Base-by-base conservation (phyloP, 805 yeast species). In the Metschnikowia corniflorae region DNA sequence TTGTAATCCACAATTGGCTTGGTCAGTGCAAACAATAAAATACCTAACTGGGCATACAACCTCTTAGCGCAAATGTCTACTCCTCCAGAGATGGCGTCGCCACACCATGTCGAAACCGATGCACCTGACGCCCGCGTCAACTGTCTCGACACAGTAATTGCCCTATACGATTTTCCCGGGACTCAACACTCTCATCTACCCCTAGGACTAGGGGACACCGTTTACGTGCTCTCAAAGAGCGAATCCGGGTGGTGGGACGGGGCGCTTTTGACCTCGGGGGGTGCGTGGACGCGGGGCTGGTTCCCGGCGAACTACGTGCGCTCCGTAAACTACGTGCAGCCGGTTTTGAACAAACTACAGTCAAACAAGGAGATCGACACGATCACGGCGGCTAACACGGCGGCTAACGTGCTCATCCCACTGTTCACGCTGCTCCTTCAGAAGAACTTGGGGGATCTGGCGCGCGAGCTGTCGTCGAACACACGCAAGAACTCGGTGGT, bases 171-270 rank as follows among this genome's bases (percentile, higher is more conserved):
- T 40, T 78, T 70, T 53, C 73, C 70, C 14, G 71, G 76, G 4
- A 75, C 75, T 3, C 71, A 69, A 37, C 64, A 76, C 1, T 70
- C 73, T 27, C 71, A 77, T 29, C 60, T 82, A 26, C 71, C 73
- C 16, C 58, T 83, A 15, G 60, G 58, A 35, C 62, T 72, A n/a
- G 91, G 88, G 14, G 94, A 84, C 45, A 70, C 82, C 3, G 63
- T 87, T 1, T 75, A 81, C 47, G 93, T 87, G 10, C 54, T 85
- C n/a, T 55, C 71, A 12, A 82, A 82, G 42, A 66, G 77, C 12
- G 75, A 72, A 26, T 57, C 77, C 2, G 85, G 87, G 2, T 87
- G 95, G 96, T 86, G 94, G 93, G 95, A 87, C 57, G 95, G 96
- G 8, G 68, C 82, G 13, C 33, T 59, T 5, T 35, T 57, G 46